phyloP scores from a whole-genome alignment of 805 yeast genomes.

The Priceomyces fermenticarens region DNA sequence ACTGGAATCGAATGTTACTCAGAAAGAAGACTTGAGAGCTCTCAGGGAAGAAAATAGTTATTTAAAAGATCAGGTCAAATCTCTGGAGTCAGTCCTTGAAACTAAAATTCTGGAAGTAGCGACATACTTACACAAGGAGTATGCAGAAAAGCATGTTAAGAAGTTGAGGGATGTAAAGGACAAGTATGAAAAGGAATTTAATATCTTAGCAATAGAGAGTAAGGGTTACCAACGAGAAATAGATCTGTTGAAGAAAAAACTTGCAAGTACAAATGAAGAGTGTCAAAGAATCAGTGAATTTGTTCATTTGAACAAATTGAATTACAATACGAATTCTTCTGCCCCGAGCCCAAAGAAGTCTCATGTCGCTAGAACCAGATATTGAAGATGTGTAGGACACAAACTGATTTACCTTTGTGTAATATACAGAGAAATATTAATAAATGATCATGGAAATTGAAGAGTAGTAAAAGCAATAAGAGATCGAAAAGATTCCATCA shows the following conservation, averaged over 20 bases:
- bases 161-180: constrained; percentile 57
- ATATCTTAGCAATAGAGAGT: constrained; percentile 42
- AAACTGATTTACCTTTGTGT: constrained; percentile 4
- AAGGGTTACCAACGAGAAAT: constrained; percentile 49
- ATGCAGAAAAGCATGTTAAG: constrained; percentile 72
- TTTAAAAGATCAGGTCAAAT: constrained; percentile 6
- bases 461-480: too few relatives aligned
- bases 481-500: too few relatives aligned
- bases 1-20: constrained; percentile 2
- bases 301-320: constrained; percentile 47
- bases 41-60: constrained; percentile 10
- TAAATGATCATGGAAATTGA: constrained; percentile 2
- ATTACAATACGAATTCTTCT: constrained; percentile 21
- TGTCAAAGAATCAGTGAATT: constrained; percentile 36
- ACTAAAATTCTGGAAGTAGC: constrained; percentile 60
- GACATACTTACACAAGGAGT: constrained; percentile 67
- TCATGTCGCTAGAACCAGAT: constrained; percentile 1
- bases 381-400: not conserved
- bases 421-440: not conserved
- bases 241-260: constrained; percentile 41
- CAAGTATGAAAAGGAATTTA: constrained; percentile 29
- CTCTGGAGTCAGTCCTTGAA: constrained; percentile 43
- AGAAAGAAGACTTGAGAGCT: constrained; percentile 6
- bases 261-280: constrained; percentile 37
- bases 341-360: constrained; percentile 12